Conservation (phyloP, 805 yeast genomes). For the Ogataea pilisensis region DNA sequence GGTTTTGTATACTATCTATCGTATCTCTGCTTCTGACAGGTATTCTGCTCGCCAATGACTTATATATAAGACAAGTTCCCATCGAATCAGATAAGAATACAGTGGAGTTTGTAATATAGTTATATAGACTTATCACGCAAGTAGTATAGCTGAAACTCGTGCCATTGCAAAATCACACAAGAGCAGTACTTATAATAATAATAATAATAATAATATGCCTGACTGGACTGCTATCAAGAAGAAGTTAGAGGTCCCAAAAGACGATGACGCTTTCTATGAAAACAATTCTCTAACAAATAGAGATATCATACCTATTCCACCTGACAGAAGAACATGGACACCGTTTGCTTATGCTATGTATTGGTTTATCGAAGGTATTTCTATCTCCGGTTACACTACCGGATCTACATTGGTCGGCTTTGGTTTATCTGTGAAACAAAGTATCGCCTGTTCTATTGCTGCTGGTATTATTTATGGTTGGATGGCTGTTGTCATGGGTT, state of each 20-base stretch:
- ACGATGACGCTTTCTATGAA: constrained; percentile 25
- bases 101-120: too few relatives aligned
- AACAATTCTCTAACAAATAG: constrained; percentile 32
- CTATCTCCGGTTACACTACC: constrained; percentile 19
- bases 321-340: constrained; percentile 44
- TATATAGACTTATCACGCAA: too few relatives aligned
- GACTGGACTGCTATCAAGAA: background rate
- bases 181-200: too few relatives aligned
- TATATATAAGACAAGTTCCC: too few relatives aligned
- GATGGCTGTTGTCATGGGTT: constrained; percentile 44
- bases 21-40: too few relatives aligned
- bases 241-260: constrained; percentile 28
- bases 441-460: constrained; percentile 39
- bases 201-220: too few relatives aligned
- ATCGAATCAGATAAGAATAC: too few relatives aligned
- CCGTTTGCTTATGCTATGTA: constrained; percentile 37
- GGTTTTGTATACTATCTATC: too few relatives aligned
- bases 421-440: constrained; percentile 31
- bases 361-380: constrained; percentile 36
- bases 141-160: too few relatives aligned
- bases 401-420: constrained; percentile 18
- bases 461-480: constrained; percentile 44
- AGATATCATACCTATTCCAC: constrained; percentile 44
- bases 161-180: too few relatives aligned
- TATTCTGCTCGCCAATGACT: too few relatives aligned